Conservation (phyloP, 257 asterid species). For the Marsdenia floribunda region DNA sequence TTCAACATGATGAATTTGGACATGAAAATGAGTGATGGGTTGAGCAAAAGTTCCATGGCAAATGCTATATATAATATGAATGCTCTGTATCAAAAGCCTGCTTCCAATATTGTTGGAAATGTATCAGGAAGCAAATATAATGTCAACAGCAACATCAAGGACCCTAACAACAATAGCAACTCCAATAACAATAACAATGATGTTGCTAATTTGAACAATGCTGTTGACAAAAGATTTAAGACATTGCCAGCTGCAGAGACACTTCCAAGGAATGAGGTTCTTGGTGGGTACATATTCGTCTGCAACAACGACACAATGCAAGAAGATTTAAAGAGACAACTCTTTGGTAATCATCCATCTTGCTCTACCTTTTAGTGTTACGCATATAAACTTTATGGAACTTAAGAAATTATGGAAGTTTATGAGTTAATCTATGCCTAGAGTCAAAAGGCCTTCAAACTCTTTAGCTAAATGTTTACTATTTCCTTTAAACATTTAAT, state of each 20-base stretch:
- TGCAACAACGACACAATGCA: slow-evolving; percentile 98
- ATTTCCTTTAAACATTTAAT: not conserved
- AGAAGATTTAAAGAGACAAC: slow-evolving; percentile 86
- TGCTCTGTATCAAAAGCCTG: slow-evolving; percentile 57
- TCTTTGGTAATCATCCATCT: slow-evolving; percentile 59
- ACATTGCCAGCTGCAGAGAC: slow-evolving; percentile 91
- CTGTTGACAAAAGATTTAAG: slow-evolving; percentile 83
- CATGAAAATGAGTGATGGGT: slow-evolving; percentile 50
- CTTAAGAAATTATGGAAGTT: not conserved
- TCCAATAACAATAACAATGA: slow-evolving; percentile 40
- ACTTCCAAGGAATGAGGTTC: slow-evolving; percentile 88
- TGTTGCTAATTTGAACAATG: slow-evolving; percentile 34
- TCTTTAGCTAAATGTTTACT: not conserved
- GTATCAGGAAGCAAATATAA: slow-evolving; percentile 48
- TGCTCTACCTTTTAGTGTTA: not conserved
- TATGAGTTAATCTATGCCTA: not conserved
- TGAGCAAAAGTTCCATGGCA: slow-evolving; percentile 35
- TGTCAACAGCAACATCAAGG: slow-evolving; percentile 43
- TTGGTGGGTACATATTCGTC: slow-evolving; percentile 94
- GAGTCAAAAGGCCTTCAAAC: not conserved
- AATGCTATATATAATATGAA: slow-evolving; percentile 52
- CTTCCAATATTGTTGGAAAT: slow-evolving; percentile 37
- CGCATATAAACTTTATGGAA: not conserved
- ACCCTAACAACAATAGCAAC: slow-evolving; percentile 28
- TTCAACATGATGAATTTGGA: slow-evolving; percentile 72